Evolutionary conservation across 2,329 filamentous ascomycete species (phyloP).

Genomic region (Harringtonia lauricola): DNA sequence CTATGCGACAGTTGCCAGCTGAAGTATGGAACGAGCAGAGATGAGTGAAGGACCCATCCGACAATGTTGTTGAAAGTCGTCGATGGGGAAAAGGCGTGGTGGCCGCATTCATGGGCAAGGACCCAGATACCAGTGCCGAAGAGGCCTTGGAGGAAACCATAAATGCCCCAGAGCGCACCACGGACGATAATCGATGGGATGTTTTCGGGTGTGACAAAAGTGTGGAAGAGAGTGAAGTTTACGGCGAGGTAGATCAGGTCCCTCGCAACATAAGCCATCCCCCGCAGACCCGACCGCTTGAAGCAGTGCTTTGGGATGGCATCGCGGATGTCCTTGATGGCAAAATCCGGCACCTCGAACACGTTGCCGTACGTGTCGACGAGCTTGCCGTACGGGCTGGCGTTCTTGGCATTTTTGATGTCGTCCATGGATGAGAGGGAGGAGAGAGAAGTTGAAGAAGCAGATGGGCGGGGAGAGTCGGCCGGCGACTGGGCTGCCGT

Average conservation of each 20-base stretch:
- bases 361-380: conserved; percentile 90
- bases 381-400: conserved; percentile 48
- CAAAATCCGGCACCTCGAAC: conserved; percentile 89
- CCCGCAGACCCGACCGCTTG: conserved; percentile 66
- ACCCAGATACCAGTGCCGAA: conserved; percentile 95
- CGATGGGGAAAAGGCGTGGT: conserved; percentile 92
- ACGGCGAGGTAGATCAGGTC: conserved; percentile 62
- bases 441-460: conserved; percentile 86
- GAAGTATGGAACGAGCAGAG: conserved; percentile 86
- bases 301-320: conserved; percentile 98
- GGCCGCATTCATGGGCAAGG: conserved; percentile 93
- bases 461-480: conserved; percentile 48
- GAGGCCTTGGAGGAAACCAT: conserved; percentile 78
- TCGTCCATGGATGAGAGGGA: conserved; percentile 66
- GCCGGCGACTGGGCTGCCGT: conserved; percentile 46
- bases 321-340: conserved; percentile 93
- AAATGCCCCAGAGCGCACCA: conserved; percentile 49
- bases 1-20: conserved; percentile 99
- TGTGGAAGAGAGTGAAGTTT: conserved; percentile 84
- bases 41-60: conserved; percentile 83
- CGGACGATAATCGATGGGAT: conserved; percentile 61
- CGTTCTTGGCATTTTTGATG: conserved; percentile 29
- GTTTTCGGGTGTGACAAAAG: conserved; percentile 74
- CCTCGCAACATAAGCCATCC: conserved; percentile 73
- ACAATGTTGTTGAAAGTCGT: conserved; percentile 83